phyloP scores from a whole-genome alignment of 2,329 filamentous ascomycete genomes.

The Pyrenophora graminea region DNA sequence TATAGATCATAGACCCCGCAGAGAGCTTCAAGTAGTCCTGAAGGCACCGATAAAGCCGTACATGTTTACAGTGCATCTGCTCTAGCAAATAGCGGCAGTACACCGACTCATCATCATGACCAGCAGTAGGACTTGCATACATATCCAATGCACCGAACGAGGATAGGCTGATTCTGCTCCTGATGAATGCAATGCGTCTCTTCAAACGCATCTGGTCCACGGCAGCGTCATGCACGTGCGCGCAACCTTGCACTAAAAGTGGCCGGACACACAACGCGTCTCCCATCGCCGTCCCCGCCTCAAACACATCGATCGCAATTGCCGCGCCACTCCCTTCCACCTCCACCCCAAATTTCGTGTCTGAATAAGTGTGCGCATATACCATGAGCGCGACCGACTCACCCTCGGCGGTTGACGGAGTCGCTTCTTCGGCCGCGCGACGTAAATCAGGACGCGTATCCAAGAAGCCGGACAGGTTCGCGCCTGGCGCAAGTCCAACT shows the following conservation, averaged over 20 bases:
- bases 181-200: no score
- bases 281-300: slow-evolving; percentile 24
- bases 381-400: slow-evolving; percentile 40
- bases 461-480: slow-evolving; percentile 43
- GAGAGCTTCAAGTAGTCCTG: not conserved
- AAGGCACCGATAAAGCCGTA: not conserved
- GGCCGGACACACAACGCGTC: slow-evolving; percentile 22
- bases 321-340: slow-evolving; percentile 18
- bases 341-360: slow-evolving; percentile 8
- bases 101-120: no score
- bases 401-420: slow-evolving; percentile 30
- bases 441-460: slow-evolving; percentile 50
- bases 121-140: no score
- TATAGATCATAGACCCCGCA: not conserved
- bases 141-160: no score
- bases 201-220: not conserved
- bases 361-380: slow-evolving; percentile 22
- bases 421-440: slow-evolving; percentile 37
- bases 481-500: slow-evolving; percentile 35
- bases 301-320: slow-evolving; percentile 25
- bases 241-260: slow-evolving; percentile 20
- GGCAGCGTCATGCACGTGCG: slow-evolving; percentile 16
- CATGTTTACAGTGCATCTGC: no score
- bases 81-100: no score
- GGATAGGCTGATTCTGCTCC: no score